phyloP scores from a whole-genome alignment of 2,329 filamentous ascomycete genomes.

The Aspergillus puulaauensis region DNA sequence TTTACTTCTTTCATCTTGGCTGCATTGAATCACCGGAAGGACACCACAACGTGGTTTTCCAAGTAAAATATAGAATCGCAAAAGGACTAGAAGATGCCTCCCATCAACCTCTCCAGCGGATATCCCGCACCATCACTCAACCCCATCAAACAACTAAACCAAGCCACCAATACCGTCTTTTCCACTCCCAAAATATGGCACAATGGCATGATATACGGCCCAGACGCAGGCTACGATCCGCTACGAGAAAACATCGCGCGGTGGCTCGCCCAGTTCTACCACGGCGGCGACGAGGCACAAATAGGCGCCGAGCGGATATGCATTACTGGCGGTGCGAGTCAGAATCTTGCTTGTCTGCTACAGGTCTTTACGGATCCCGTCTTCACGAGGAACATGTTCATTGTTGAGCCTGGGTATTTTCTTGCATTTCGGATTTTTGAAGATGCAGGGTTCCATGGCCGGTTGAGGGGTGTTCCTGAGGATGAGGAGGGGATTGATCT shows the following conservation, averaged over 20 bases:
- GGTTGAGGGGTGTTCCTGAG: constrained; percentile 70
- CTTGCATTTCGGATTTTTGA: constrained; percentile 83
- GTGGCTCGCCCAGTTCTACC: constrained; percentile 70
- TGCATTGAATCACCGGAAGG: no score
- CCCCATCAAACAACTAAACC: not conserved
- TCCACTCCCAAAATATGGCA: not conserved
- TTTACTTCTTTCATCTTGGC: no score
- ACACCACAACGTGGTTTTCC: no score
- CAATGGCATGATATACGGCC: constrained; percentile 65
- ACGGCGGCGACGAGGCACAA: constrained; percentile 28
- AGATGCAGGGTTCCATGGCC: constrained; percentile 70
- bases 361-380: constrained; percentile 77
- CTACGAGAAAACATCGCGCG: constrained; percentile 66
- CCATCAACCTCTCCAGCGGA: not conserved
- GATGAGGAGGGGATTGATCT: constrained; percentile 76
- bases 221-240: constrained; percentile 71
- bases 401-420: constrained; percentile 80
- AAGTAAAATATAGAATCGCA: no score
- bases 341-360: constrained; percentile 75
- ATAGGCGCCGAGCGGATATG: constrained; percentile 64
- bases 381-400: constrained; percentile 74
- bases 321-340: constrained; percentile 81
- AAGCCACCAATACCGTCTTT: not conserved
- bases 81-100: no score
- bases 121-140: not conserved